Evolutionary conservation across 129 eudicot species (phyloP).

Genomic region (Artemisia argyi): DNA sequence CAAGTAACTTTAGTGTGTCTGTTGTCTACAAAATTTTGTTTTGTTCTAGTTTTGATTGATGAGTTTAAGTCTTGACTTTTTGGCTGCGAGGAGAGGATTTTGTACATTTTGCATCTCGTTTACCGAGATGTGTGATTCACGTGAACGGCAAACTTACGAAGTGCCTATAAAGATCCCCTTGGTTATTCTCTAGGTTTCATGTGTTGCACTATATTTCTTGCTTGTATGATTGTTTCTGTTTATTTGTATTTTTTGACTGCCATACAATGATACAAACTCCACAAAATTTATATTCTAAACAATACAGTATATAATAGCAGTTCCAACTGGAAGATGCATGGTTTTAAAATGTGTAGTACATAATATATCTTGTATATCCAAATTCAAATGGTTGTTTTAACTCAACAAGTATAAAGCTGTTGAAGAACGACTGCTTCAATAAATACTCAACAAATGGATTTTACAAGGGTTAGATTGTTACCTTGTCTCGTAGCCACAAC

Average conservation of each 20-base stretch:
- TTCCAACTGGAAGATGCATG: too few relatives aligned
- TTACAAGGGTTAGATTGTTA: too few relatives aligned
- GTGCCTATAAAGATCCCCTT: conserved; percentile 4
- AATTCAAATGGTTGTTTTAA: neutral
- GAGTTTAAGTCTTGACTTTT: conserved; percentile 1
- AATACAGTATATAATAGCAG: too few relatives aligned
- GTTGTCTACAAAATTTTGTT: conserved; percentile 18
- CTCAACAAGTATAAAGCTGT: neutral
- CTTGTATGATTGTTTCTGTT: neutral
- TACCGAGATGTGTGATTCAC: conserved; percentile 10
- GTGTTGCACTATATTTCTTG: neutral
- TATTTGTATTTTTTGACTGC: too few relatives aligned
- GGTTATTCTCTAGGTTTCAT: neutral
- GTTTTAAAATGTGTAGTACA: too few relatives aligned
- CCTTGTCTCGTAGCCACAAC: too few relatives aligned
- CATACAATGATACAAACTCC: too few relatives aligned
- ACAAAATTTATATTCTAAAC: too few relatives aligned
- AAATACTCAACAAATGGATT: neutral
- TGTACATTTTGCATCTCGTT: conserved; percentile 22
- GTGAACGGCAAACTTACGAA: conserved; percentile 11
- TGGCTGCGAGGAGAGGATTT: conserved; percentile 4
- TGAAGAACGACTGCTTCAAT: neutral
- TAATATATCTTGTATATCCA: neutral
- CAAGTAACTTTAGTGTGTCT: conserved; percentile 43
- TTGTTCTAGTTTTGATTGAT: neutral